Evolutionary conservation across 2,329 filamentous ascomycete genomes (phyloP), one percentile per base, ranked within the genome.

Genomic region (Raffaelea arxii): DNA sequence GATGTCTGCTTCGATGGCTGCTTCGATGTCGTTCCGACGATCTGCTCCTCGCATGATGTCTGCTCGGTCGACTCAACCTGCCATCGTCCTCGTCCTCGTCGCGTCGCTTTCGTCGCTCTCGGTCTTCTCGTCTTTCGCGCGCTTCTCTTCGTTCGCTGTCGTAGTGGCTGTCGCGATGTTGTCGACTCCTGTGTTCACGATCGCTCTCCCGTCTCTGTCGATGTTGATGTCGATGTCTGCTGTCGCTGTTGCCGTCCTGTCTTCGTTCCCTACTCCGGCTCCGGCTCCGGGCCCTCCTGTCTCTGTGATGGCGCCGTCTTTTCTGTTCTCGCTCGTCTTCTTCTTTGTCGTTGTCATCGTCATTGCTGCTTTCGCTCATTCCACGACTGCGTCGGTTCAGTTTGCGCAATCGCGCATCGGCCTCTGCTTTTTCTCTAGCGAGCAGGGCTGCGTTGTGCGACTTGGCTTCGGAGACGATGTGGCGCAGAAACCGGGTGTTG

Each of bases 391-490:
- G 45, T 5, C 42, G 43, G n/a, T 41, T 42, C 38, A 90, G 65
- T 46, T 73, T 70, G 53, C 77, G 75, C 46, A 94, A 73, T 19
- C 87, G 80, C 4, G 80, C 80, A 51, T 75, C 74, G 0, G 88
- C 81, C 54, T 97, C 90, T 41, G 84, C 80, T 23, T 82, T 81
- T 62, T 97, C 91, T 58, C 83, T 94, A 1, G 85, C 86, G 18
- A 88, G 77, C 25, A 97, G 71, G 1, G 87, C 85, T 22, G 85
- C 80, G 73, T 98, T 98, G 65, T 98, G 91, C 46, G 66, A 84
- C 56, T 94, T 85, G 9, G 88, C 94, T 54, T 92, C 85, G 52
- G 83, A 84, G 51, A 98, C 87, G 47, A 97, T 86, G 57, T 92
- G 84, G 48, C 82, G 82, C 37, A 98, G 68, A 60, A 97, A 97